Evolutionary conservation across 257 asterid genomes (phyloP), one percentile per base, ranked within the genome.

Genomic region (Solanum rostratum): DNA sequence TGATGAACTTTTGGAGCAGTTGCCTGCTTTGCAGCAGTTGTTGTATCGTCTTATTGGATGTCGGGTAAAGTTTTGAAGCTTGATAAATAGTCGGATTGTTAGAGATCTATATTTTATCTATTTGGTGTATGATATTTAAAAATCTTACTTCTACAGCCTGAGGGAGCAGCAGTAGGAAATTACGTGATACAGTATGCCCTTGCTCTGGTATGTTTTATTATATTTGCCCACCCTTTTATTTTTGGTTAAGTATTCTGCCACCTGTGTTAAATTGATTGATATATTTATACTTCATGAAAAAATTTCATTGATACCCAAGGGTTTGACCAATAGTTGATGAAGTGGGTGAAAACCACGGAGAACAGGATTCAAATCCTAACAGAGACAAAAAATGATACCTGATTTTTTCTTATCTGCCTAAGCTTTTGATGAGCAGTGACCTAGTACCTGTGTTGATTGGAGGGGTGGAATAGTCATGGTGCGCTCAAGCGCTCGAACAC

Each of bases 1-100:
- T 85, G 98, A 94, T 84, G 97, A 94, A 84, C 96, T 95, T 84
- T 86, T 97, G 83, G 99, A 97, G 39, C 99, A 94, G 79, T 88
- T 97, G 89, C 98, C 99, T 81, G 91, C 98, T 85, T 86, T 97
- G 91, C 99, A 97, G 89, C 97, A 97, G 91, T 89, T 95, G 90
- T 90, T 95, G 41, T 90, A 91, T 87, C 99, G 99, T 85, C 97
- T 97, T 87, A 88, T 94, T 81, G 98, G 98, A 83, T 97, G 99
- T 81, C 98, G 97, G 98, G 99, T 95, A 92, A 29, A 65, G 74
- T 59, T 53, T 83, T 50, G 45, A 82, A 84, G 71, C 86, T 86
- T 63, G 81, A 46, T 37, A n/a, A 73, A 50, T 27, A 15, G 43
- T 49, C 9, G 1, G 82, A 57, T 66, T 89, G 19, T 76, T 30